phyloP scores from a whole-genome alignment of 345 rosid species.

The Corchorus olitorius region DNA sequence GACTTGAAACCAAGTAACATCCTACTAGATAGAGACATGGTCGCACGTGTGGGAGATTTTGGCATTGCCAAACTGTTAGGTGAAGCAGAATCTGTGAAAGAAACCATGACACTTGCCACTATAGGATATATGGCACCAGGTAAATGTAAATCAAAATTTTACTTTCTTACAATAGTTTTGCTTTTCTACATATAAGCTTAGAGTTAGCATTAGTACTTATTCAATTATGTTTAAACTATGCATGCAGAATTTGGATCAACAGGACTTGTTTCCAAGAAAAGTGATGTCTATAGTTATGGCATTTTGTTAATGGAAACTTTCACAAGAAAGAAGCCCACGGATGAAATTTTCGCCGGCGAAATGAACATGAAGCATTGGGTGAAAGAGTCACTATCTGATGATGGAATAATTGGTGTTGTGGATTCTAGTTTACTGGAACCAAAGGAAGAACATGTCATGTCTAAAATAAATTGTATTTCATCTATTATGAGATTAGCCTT shows the following conservation, averaged over 20 bases:
- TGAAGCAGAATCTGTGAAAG: neutral
- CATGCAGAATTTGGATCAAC: conserved; percentile 2
- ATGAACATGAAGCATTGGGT: neutral
- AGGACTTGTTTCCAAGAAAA: neutral
- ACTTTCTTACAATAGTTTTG: neutral
- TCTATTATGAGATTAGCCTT: conserved; percentile 10
- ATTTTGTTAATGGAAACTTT: conserved; percentile 1
- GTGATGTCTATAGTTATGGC: conserved; percentile 9
- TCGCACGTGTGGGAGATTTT: neutral
- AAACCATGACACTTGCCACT: conserved; percentile 2
- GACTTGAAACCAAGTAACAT: neutral
- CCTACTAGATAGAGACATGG: neutral
- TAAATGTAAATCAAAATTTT: neutral
- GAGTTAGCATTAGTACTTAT: neutral
- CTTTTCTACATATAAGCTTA: neutral
- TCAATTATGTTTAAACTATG: neutral
- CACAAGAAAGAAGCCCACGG: neutral
- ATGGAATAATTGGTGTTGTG: neutral
- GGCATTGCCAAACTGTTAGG: conserved; percentile 1
- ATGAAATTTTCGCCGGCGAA: neutral
- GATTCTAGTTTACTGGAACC: neutral
- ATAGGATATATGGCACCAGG: conserved; percentile 15
- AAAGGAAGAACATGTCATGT: neutral
- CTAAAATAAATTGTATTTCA: neutral
- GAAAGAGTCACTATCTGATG: neutral